Evolutionary conservation across 2,329 filamentous ascomycete species (phyloP).

Genomic region (Beauveria varroae): DNA sequence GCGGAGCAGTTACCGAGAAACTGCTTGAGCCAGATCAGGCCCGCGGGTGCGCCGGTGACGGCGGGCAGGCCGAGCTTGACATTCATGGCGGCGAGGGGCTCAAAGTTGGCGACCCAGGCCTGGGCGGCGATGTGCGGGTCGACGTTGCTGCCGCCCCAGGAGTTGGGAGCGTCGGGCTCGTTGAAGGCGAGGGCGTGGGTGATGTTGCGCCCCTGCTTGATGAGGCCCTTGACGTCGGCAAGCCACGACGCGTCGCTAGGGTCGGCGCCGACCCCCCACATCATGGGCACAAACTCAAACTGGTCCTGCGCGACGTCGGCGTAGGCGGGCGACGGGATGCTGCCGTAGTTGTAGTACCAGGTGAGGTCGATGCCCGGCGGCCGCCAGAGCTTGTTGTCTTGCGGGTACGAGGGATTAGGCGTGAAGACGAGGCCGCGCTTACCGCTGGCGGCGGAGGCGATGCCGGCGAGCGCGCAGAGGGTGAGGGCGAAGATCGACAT

Average conservation of each 20-base stretch:
- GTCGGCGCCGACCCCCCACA: slow-evolving; percentile 55
- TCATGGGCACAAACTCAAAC: slow-evolving; percentile 74
- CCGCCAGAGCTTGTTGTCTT: slow-evolving; percentile 61
- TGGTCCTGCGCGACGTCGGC: slow-evolving; percentile 38
- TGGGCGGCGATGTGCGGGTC: slow-evolving; percentile 52
- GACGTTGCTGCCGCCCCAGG: slow-evolving; percentile 56
- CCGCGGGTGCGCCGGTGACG: slow-evolving; percentile 53
- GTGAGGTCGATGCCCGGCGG: slow-evolving; percentile 50
- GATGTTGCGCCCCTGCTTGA: slow-evolving; percentile 48
- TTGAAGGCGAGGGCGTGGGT: slow-evolving; percentile 69
- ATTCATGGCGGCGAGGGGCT: slow-evolving; percentile 57
- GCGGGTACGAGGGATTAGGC: slow-evolving; percentile 42
- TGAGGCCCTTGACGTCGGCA: slow-evolving; percentile 46
- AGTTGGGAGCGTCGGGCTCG: slow-evolving; percentile 58
- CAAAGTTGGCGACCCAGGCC: slow-evolving; percentile 64
- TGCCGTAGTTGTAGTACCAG: slow-evolving; percentile 81
- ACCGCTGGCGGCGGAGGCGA: slow-evolving; percentile 29
- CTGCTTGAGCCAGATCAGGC: slow-evolving; percentile 58
- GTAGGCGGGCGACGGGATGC: slow-evolving; percentile 47
- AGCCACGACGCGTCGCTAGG: slow-evolving; percentile 53
- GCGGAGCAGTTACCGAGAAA: slow-evolving; percentile 58
- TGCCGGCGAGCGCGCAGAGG: slow-evolving; percentile 16
- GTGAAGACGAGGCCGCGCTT: slow-evolving; percentile 72
- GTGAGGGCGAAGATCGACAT: slow-evolving; percentile 8
- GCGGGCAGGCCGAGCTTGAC: slow-evolving; percentile 64